A percentile compares a stretch with the other conserved stretches of the same genome.
Evolutionary conservation across 2,329 filamentous ascomycete genomes (phyloP).

Genomic region (Orbilia javanica): DNA sequence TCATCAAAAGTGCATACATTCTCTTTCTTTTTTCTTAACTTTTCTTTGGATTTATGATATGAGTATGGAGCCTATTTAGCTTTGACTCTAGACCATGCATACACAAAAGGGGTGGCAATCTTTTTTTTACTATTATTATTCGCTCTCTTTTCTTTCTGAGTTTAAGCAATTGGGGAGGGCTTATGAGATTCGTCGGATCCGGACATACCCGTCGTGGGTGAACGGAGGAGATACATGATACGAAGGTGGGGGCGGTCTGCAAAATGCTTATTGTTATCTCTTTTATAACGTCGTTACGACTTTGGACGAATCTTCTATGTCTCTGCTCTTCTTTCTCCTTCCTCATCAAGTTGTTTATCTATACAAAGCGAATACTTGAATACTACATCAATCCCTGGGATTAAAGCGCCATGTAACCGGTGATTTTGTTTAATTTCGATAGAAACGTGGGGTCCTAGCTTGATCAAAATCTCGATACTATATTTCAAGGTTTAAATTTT

Average conservation of each 20-base stretch:
- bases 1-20: constrained; percentile 24
- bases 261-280: background rate
- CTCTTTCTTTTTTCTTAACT: constrained; percentile 18
- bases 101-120: constrained; percentile 21
- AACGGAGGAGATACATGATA: background rate
- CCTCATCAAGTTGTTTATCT: background rate
- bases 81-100: constrained; percentile 25
- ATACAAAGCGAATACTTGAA: constrained; percentile 1
- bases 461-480: too few relatives aligned
- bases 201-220: background rate
- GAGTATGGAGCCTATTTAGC: constrained; percentile 24
- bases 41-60: constrained; percentile 6
- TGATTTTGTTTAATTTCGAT: too few relatives aligned
- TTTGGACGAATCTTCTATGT: constrained; percentile 4
- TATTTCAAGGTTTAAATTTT: too few relatives aligned
- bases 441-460: too few relatives aligned
- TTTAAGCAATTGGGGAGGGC: background rate
- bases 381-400: background rate
- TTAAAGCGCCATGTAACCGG: too few relatives aligned
- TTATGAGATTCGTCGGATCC: constrained; percentile 3
- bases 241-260: background rate
- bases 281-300: constrained; percentile 18
- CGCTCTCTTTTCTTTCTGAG: background rate
- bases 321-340: background rate
- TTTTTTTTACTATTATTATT: background rate